phyloP scores from a whole-genome alignment of 805 yeast genomes.

The Kuraishia piskuri region DNA sequence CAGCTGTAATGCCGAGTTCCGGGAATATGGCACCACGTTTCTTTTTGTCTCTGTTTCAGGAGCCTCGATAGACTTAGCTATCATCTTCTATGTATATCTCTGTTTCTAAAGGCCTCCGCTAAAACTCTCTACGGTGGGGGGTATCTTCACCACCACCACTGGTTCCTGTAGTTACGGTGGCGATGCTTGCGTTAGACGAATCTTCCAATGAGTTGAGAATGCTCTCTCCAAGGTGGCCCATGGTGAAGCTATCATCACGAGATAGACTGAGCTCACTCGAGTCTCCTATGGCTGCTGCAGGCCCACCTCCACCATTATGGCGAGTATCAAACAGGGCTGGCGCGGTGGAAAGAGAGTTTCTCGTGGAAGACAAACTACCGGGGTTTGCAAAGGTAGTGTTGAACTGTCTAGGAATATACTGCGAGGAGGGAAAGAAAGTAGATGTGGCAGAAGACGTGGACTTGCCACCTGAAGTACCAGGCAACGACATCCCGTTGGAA shows the following conservation, averaged over 20 bases:
- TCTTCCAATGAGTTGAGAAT: not conserved
- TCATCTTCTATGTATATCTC: too few species aligned
- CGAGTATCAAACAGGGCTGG: not conserved
- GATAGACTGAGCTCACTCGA: not conserved
- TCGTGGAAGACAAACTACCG: not conserved
- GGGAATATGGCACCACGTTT: too few species aligned
- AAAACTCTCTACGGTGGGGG: not conserved
- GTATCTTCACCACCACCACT: not conserved
- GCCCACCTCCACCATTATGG: not conserved
- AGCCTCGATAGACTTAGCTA: too few species aligned
- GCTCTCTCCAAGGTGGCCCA: not conserved
- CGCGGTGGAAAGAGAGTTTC: not conserved
- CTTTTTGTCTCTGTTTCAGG: too few species aligned
- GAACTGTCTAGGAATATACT: not conserved
- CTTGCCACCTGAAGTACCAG: not conserved
- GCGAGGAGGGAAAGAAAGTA: not conserved
- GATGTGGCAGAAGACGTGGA: not conserved
- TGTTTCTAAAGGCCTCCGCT: too few species aligned
- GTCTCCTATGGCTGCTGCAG: not conserved
- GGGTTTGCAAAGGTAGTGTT: not conserved
- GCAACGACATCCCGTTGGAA: not conserved
- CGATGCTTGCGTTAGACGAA: not conserved
- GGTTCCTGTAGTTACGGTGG: not conserved
- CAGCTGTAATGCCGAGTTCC: too few species aligned
- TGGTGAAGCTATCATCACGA: not conserved